Base-by-base conservation (phyloP, 306 rosid species). In the Casuarina cunninghamiana region DNA sequence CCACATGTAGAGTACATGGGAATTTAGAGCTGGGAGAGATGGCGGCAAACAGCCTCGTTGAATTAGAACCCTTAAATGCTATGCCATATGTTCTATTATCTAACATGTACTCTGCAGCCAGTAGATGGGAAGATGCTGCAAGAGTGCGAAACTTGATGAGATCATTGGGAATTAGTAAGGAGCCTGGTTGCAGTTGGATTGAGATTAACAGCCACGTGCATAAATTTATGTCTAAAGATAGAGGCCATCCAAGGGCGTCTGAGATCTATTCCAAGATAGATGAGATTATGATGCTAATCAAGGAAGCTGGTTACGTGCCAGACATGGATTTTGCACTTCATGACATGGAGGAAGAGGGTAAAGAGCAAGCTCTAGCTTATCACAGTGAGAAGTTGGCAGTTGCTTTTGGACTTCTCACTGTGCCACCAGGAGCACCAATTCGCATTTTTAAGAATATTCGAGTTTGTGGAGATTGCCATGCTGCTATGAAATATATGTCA, bases 391-490 rank as follows among this genome's bases (percentile, higher is more conserved):
- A 92, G 87, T 84, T 94, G 81, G 94, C 97, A 38, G 72, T 89
- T 83, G 94, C 94, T 68, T 90, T 92, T 54, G 97, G 93, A 67
- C 89, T 94, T 75, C 89, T 94, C 66, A 84, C 85, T 43, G 58
- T 85, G 43, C 88, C 92, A 21, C 63, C 80, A 13, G 82, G 90
- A 67, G 90, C 85, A 63, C 92, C 96, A 53, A 88, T 92, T 77
- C 83, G 98, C 73, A 79, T 90, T 57, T 92, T 88, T 49, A 92
- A 94, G 94, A 94, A 94, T 89, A 87, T 94, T 35, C 75, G 97
- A 67, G 97, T 88, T 79, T 93, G 97, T 78, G 98, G 98, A 38
- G 97, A 94, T 83, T 94, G 98, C 75, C 98, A 93, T 79, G 84
- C 87, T n/a, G 93, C 97, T 15, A 90, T 92, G 88, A 92, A 90